Evolutionary conservation across 768 basidiomycete species (phyloP).

Genomic region (Leccinum variicolor): DNA sequence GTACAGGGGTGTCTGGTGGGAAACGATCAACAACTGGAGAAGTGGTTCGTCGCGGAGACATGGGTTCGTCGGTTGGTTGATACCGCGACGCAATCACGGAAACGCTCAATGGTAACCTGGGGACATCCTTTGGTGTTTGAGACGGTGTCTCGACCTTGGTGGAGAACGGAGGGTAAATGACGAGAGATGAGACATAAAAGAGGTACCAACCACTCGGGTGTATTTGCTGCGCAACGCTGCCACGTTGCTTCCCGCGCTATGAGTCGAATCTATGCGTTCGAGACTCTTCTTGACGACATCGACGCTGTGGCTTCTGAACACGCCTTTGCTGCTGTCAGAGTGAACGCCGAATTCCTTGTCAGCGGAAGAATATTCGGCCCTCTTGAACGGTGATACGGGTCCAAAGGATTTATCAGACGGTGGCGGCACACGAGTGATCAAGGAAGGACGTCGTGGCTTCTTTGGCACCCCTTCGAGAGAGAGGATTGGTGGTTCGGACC

Average conservation of each 20-base stretch:
- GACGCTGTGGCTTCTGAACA: slow-evolving; percentile 28
- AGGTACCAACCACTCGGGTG: slow-evolving; percentile 46
- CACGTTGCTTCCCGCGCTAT: slow-evolving; percentile 57
- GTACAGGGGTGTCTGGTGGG: slow-evolving; percentile 21
- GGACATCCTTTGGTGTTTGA: slow-evolving; percentile 58
- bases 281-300: slow-evolving; percentile 34
- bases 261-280: slow-evolving; percentile 52
- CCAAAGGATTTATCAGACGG: slow-evolving; percentile 16
- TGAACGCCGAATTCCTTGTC: slow-evolving; percentile 36
- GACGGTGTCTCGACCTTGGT: slow-evolving; percentile 49
- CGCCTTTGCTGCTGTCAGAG: slow-evolving; percentile 13
- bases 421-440: slow-evolving; percentile 17
- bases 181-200: not conserved
- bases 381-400: slow-evolving; percentile 21
- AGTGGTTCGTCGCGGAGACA: slow-evolving; percentile 38
- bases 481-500: not conserved
- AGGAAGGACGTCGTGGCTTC: slow-evolving; percentile 20
- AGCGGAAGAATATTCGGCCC: slow-evolving; percentile 8
- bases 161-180: not conserved
- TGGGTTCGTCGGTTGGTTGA: slow-evolving; percentile 41
- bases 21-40: slow-evolving; percentile 35
- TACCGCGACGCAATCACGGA: slow-evolving; percentile 63
- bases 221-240: slow-evolving; percentile 69
- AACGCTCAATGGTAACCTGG: slow-evolving; percentile 62
- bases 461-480: not conserved